phyloP scores from a whole-genome alignment of 495 filamentous ascomycete genomes.

The Xylaria nigripes region DNA sequence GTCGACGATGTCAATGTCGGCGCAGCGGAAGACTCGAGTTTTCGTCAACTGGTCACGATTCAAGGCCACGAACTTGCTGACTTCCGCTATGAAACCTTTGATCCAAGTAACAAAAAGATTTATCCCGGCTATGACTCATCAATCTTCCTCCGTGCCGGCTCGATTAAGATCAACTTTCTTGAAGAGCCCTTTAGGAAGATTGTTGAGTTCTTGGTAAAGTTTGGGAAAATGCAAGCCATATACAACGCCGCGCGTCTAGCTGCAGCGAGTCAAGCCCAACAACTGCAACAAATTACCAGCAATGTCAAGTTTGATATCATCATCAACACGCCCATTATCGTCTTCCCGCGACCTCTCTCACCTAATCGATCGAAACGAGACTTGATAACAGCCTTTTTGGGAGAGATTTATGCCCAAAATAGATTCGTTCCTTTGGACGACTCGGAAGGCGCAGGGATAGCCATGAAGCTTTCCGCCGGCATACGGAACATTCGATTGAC shows the following conservation, averaged over 20 bases:
- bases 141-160: constrained; percentile 79
- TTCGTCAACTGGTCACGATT: constrained; percentile 85
- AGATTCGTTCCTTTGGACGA: constrained; percentile 77
- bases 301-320: constrained; percentile 90
- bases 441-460: constrained; percentile 56
- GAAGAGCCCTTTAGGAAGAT: constrained; percentile 98
- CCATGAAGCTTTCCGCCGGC: constrained; percentile 83
- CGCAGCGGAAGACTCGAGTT: constrained; percentile 65
- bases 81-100: constrained; percentile 94
- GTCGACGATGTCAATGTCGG: constrained; percentile 94
- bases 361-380: constrained; percentile 55
- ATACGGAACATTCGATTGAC: constrained; percentile 87
- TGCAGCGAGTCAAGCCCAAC: constrained; percentile 86
- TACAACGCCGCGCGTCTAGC: constrained; percentile 95
- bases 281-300: constrained; percentile 80
- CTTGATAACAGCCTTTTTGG: constrained; percentile 82
- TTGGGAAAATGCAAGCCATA: constrained; percentile 98
- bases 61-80: constrained; percentile 95
- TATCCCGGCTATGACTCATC: constrained; percentile 97
- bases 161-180: constrained; percentile 90
- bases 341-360: constrained; percentile 72
- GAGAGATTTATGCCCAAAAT: constrained; percentile 95
- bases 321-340: constrained; percentile 88
- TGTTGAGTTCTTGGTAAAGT: constrained; percentile 93
- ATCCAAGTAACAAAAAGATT: constrained; percentile 52